Evolutionary conservation across 371 early-diverging fungal genomes (phyloP), one percentile per base, ranked within the genome.

Genomic region (Lichtheimia ornata): DNA sequence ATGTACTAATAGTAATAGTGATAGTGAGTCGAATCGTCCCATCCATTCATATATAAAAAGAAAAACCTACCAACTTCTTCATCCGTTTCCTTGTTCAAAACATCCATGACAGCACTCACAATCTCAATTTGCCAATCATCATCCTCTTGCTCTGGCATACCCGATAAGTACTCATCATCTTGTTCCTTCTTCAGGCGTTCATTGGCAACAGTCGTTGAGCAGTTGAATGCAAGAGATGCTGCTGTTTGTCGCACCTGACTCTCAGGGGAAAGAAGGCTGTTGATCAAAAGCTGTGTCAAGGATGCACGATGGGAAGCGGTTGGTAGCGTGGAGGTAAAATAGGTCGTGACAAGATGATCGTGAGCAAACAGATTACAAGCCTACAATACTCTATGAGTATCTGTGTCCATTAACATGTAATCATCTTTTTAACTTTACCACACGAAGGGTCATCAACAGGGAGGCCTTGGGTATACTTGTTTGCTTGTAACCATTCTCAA

Each of bases 121-220:
- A 88, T 61, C 58, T 89, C 89, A 13, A 81, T 72, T 25, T 76
- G 70, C 91, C 91, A 91, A 51, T 88, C 90, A 62, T 87, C 89
- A 58, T 86, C 86, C 18, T 80, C 76, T 58, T 76, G 74, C 14
- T 72, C 73, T n/a, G 77, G 64, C 53, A 68, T 69, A n/a, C 75
- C 75, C 3, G 53, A 40, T 20, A 73, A 58, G 20, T 73, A 74
- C 15, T 44, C 61, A 22, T 53, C 61, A 7, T 52, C 59, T 18
- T 81, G 77, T 43, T 81, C 68, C 24, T 77, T 76, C 4, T 72
- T 65, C 1, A 72, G 47, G n/a, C 77, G 73, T 45, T 81, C 81
- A 18, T 60, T 62, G 3, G 83, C 78, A 14, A 85, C 62, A 41
- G 73, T 71, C 42, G 78, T 77, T 0, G 84, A 73, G 66, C 86